Base-by-base conservation (phyloP, 495 filamentous ascomycete genomes). In the Trichoderma asperelloides region DNA sequence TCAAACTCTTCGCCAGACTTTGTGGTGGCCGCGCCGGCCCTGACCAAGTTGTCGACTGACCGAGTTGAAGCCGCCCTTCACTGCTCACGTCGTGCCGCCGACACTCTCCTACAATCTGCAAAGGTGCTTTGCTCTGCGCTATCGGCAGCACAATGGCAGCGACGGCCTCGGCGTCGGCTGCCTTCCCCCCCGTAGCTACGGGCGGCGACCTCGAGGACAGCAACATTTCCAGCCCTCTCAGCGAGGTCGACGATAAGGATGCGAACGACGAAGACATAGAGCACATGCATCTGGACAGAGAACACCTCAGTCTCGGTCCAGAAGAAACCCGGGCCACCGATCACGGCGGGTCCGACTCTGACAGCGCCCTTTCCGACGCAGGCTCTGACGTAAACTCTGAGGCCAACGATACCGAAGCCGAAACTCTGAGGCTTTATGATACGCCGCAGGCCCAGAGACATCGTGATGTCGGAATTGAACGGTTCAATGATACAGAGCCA, bases 391-490 rank as follows among this genome's bases (percentile, higher is more conserved):
- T 68, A 39, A 73, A 75, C 65, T 37, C 27, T 37, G 39, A 81
- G 65, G 88, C 89, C 67, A 89, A 89, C 70, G 94, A 98, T 78
- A 96, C 95, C n/a, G 95, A 98, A 77, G 95, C 96, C 33, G 95
- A 97, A 79, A 98, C 95, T 9, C 96, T 98, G 79, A 87, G 96
- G 64, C 83, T 98, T 71, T 94, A 96, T 70, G 87, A 91, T 73
- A 93, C 94, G n/a, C 96, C 95, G 25, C 86, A 90, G 67, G 92
- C 93, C 69, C 78, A 81, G 70, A 83, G 82, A 70, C 82, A 83
- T 69, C 81, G 81, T 71, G 84, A 89, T 75, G 88, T 91, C 62
- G 81, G 87, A 9, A 70, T 90, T 57, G 74, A 73, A 57, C 75
- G 73, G 67, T 76, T 77, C 66, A 71, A 73, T 15, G 74, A 78